Base-by-base conservation (phyloP, 2,329 filamentous ascomycete genomes). In the Ustilaginoidea virens region DNA sequence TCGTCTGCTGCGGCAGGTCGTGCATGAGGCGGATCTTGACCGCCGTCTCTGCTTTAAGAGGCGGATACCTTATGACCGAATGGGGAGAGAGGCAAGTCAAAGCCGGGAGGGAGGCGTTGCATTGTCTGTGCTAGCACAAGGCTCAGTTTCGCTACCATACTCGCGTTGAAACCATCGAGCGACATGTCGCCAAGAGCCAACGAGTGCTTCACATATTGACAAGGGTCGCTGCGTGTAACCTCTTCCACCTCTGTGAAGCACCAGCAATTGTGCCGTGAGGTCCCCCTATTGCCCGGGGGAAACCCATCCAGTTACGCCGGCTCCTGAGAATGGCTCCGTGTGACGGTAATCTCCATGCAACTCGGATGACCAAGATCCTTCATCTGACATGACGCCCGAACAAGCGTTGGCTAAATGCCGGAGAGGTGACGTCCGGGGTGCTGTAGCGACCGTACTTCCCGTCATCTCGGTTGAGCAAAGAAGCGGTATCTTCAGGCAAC, bases 401-500 rank as follows among this genome's bases (percentile, higher is more conserved):
- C 44, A 32, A 4, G 39, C 33, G n/a, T 38, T 46, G 25, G 42
- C 54, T 41, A 33, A 53, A 56, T 15, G 36, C 41, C 13, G 70
- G 70, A 2, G 72, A 74, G 2, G 66, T 63, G 5, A 73, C 62
- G 29, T 75, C 72, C 1, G 66, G 64, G 30, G 67, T 66, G 44
- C 57, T 71, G 40, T 77, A 85, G 2, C 66, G 68, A 2, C 82
- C 83, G 52, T 80, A 93, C 52, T 78, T 87, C 25, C 70, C 62
- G 44, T 92, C 81, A 2, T 82, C 79, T 20, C 83, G 70, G 27
- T 73, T 63, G n/a, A 96, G 66, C 2, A 92, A 73, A 2, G 66
- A 56, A 0, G 69, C 64, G 0, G 86, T 87, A 51, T 96, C 87
- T 34, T 82, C 76, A 0, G 90, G 87, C 7, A 96, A 54, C n/a